phyloP scores from a whole-genome alignment of 2,329 filamentous ascomycete genomes.

The Dryadomyces quercivorus region DNA sequence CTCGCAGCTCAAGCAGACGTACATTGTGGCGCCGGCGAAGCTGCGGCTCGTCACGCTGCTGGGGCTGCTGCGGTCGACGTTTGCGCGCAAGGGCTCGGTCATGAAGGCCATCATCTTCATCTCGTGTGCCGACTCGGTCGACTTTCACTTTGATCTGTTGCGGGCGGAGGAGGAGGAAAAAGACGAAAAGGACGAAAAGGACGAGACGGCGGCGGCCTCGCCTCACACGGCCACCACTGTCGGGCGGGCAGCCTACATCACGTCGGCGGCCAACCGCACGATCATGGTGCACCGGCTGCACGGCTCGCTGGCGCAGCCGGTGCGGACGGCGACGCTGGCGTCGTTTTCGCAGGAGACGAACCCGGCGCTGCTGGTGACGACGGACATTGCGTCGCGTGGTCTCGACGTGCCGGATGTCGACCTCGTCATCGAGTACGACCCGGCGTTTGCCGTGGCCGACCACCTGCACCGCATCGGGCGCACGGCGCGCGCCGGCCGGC shows the following conservation, averaged over 20 bases:
- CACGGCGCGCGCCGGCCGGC: slow-evolving; percentile 81
- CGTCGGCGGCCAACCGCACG: slow-evolving; percentile 57
- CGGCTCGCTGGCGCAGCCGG: slow-evolving; percentile 77
- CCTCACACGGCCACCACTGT: slow-evolving; percentile 33
- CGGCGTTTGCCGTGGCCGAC: slow-evolving; percentile 84
- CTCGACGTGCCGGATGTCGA: slow-evolving; percentile 93
- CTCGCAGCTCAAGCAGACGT: slow-evolving; percentile 86
- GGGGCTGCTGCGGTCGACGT: slow-evolving; percentile 73
- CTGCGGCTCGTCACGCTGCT: slow-evolving; percentile 79
- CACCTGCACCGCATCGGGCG: slow-evolving; percentile 91
- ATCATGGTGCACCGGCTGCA: slow-evolving; percentile 81
- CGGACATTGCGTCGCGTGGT: slow-evolving; percentile 89
- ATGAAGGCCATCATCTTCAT: slow-evolving; percentile 98
- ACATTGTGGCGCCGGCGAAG: slow-evolving; percentile 78
- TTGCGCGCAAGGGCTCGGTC: slow-evolving; percentile 76
- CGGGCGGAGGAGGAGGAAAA: slow-evolving; percentile 24
- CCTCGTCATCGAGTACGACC: slow-evolving; percentile 90
- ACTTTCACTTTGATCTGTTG: slow-evolving; percentile 88
- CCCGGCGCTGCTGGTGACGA: slow-evolving; percentile 78
- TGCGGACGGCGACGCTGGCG: slow-evolving; percentile 74
- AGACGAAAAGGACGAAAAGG: slow-evolving; percentile 10
- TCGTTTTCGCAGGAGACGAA: slow-evolving; percentile 64
- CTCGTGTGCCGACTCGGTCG: slow-evolving; percentile 90
- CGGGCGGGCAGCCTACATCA: slow-evolving; percentile 58
- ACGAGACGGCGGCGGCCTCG: too few relatives aligned